Percentiles rank a stretch among this genome's conserved stretches.
Conservation (phyloP, 257 asterid genomes). For the Henckelia pumila region DNA sequence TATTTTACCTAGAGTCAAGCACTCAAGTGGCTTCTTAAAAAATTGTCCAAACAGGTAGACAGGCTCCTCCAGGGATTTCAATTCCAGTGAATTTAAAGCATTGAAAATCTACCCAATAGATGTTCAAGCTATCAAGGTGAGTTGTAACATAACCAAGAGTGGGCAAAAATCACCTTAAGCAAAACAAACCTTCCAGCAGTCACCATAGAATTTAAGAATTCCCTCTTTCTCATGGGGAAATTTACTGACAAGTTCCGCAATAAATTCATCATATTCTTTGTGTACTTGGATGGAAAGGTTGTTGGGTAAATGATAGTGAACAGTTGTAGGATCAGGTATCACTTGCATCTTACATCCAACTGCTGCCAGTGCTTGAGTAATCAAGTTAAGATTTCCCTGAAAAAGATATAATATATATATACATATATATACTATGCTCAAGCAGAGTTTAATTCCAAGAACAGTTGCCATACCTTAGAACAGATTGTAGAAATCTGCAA, state of each 20-base stretch:
- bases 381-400: slow-evolving; percentile 96
- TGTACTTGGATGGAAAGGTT: slow-evolving; percentile 81
- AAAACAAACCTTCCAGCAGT: slow-evolving; percentile 96
- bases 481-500: no score
- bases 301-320: slow-evolving; percentile 88
- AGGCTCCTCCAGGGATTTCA: slow-evolving; percentile 97
- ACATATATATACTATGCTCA: background rate
- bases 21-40: slow-evolving; percentile 82
- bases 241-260: slow-evolving; percentile 68
- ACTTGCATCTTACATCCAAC: slow-evolving; percentile 87
- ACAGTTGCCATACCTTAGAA: background rate
- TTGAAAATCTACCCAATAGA: slow-evolving; percentile 67
- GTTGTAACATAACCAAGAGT: slow-evolving; percentile 27
- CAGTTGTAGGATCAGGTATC: slow-evolving; percentile 97
- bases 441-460: background rate
- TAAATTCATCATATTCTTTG: slow-evolving; percentile 69
- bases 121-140: slow-evolving; percentile 34
- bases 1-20: slow-evolving; percentile 85
- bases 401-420: slow-evolving; percentile 7
- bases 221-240: slow-evolving; percentile 93
- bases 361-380: slow-evolving; percentile 92
- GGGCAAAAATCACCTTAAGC: slow-evolving; percentile 38
- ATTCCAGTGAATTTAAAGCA: slow-evolving; percentile 85
- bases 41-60: slow-evolving; percentile 89
- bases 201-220: slow-evolving; percentile 72